Evolutionary conservation across 78 protist genomes (phyloP).

Genomic region (Dictyostelium firmibasis): DNA sequence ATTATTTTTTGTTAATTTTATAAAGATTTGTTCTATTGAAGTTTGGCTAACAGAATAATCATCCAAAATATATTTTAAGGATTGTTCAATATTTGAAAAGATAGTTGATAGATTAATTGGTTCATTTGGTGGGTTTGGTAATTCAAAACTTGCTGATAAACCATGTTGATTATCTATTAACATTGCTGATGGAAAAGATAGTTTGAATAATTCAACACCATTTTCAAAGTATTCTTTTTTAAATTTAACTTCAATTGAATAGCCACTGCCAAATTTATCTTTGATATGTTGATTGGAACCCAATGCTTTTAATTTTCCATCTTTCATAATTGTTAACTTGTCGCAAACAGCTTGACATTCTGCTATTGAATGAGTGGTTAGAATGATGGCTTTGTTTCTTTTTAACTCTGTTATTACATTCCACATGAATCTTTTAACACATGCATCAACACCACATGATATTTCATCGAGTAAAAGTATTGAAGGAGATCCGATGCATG

Average conservation of each 20-base stretch:
- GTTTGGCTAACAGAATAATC: constrained; percentile 40
- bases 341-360: constrained; percentile 26
- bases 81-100: not conserved
- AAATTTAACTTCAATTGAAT: constrained; percentile 30
- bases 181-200: not conserved
- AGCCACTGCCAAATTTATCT: constrained; percentile 17
- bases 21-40: constrained; percentile 22
- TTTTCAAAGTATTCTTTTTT: not conserved
- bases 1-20: constrained; percentile 6
- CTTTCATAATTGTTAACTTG: not conserved
- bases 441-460: constrained; percentile 75
- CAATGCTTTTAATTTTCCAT: constrained; percentile 70
- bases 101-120: constrained; percentile 1
- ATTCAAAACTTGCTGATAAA: constrained; percentile 14
- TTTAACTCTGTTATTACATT: not conserved
- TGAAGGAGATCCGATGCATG: not conserved
- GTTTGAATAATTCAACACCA: not conserved
- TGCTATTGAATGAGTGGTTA: constrained; percentile 91
- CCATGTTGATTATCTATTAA: constrained; percentile 20
- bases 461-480: constrained; percentile 88
- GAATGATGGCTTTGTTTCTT: constrained; percentile 26
- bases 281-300: constrained; percentile 77
- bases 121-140: not conserved
- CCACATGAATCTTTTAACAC: constrained; percentile 80
- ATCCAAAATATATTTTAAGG: not conserved